These are phyloP conservation scores for Nannochloris sp. DNA, from an alignment of 139 green algal species.

Conservation along the genomic window DNA sequence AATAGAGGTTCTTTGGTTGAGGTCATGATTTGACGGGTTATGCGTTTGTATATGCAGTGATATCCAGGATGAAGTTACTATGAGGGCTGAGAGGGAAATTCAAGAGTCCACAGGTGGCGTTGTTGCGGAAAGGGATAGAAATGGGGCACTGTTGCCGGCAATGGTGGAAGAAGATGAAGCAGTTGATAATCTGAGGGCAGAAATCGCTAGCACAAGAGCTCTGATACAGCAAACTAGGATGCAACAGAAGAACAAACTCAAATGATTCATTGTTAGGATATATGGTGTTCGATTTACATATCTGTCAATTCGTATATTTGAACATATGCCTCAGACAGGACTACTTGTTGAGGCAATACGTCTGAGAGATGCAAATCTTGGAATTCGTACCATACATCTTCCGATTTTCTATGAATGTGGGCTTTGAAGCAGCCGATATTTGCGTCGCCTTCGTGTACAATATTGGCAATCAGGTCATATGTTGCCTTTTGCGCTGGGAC, in stretches of 20 bases:
- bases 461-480: constrained; percentile 89
- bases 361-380: constrained; percentile 88
- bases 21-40: too few species aligned
- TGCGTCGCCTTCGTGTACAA: constrained; percentile 74
- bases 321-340: constrained; percentile 84
- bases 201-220: constrained; percentile 28
- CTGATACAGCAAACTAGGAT: constrained; percentile 23
- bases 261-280: background rate
- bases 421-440: constrained; percentile 52
- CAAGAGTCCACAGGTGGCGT: background rate
- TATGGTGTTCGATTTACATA: constrained; percentile 15
- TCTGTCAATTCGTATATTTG: constrained; percentile 52
- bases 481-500: constrained; percentile 3
- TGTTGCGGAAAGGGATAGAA: background rate
- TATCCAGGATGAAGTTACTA: constrained; percentile 33
- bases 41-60: constrained; percentile 17
- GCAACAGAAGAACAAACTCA: background rate
- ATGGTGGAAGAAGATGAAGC: constrained; percentile 17
- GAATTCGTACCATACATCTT: constrained; percentile 79
- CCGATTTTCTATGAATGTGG: constrained; percentile 72
- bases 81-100: constrained; percentile 13
- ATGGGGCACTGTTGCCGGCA: background rate
- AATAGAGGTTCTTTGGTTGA: too few species aligned
- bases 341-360: constrained; percentile 92
- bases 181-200: constrained; percentile 38